phyloP scores from a whole-genome alignment of 1,284 basidiomycete genomes.

The Sporisorium reilianum region DNA sequence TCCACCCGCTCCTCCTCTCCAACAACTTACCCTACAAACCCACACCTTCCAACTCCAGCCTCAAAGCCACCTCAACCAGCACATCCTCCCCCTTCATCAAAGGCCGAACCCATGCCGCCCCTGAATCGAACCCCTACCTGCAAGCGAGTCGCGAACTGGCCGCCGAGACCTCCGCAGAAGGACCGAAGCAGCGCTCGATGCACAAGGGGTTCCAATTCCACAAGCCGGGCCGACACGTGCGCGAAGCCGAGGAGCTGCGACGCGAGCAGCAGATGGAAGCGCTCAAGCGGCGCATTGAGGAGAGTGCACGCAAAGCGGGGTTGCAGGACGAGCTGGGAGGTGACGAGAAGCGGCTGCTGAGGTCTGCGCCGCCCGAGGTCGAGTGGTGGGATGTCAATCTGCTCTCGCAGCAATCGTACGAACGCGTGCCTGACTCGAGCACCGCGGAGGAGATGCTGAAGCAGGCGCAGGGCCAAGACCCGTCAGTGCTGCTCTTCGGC shows the following conservation, averaged over 20 bases:
- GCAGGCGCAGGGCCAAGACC: constrained; percentile 63
- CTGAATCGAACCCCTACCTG: constrained; percentile 60
- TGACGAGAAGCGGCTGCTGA: constrained; percentile 83
- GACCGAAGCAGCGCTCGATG: constrained; percentile 55
- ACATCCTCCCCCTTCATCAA: constrained; percentile 19
- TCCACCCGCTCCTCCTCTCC: constrained; percentile 60
- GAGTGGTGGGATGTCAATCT: constrained; percentile 98
- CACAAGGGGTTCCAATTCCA: constrained; percentile 63
- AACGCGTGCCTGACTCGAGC: constrained; percentile 73
- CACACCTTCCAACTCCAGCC: background rate
- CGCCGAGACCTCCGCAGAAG: constrained; percentile 14
- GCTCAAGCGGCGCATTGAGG: constrained; percentile 90
- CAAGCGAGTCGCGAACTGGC: constrained; percentile 27
- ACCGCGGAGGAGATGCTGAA: constrained; percentile 74
- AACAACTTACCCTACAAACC: constrained; percentile 19
- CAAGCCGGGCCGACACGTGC: constrained; percentile 62
- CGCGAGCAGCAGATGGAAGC: constrained; percentile 81
- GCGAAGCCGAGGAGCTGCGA: constrained; percentile 62
- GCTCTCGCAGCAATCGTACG: constrained; percentile 83
- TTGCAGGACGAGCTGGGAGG: constrained; percentile 90
- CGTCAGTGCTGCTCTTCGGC: constrained; percentile 30
- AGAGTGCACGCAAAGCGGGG: constrained; percentile 90
- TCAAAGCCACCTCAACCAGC: background rate
- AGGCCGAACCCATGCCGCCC: constrained; percentile 6
- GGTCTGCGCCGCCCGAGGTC: constrained; percentile 84